Evolutionary conservation across 2,329 filamentous ascomycete genomes (phyloP).

Genomic region (Aspergillus vadensis): DNA sequence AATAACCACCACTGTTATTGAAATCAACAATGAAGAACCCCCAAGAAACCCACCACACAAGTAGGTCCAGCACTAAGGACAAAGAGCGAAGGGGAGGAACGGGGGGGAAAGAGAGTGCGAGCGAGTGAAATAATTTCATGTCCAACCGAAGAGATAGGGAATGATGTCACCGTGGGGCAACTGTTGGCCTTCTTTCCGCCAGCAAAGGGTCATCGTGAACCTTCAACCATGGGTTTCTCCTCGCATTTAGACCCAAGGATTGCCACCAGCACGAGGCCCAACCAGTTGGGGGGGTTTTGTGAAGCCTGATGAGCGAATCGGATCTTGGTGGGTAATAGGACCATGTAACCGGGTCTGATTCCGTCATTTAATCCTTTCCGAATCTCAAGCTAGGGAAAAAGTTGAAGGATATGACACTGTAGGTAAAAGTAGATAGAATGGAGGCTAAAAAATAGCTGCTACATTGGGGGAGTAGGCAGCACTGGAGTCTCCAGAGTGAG

Average conservation of each 20-base stretch:
- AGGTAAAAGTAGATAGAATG: too few species aligned
- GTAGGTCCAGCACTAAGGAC: not conserved
- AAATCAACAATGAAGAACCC: too few species aligned
- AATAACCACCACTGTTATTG: too few species aligned
- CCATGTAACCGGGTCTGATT: not conserved
- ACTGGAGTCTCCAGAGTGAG: too few species aligned
- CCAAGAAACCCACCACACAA: not conserved
- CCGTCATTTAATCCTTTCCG: not conserved
- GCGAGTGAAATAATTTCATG: not conserved
- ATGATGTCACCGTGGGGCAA: constrained; percentile 11
- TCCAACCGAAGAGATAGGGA: not conserved
- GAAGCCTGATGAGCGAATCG: not conserved
- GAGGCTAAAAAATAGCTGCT: not conserved
- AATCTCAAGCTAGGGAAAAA: not conserved
- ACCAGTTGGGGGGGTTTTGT: not conserved
- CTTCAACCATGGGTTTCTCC: constrained; percentile 8
- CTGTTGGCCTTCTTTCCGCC: not conserved
- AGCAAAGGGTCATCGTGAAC: not conserved
- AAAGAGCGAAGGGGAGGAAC: not conserved
- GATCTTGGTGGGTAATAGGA: not conserved
- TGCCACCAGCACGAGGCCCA: constrained; percentile 4
- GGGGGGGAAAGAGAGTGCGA: not conserved
- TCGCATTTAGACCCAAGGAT: constrained; percentile 3
- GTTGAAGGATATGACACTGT: not conserved
- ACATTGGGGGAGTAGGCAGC: not conserved